phyloP scores from a whole-genome alignment of 2,329 filamentous ascomycete genomes.

The Claviceps spartinae region DNA sequence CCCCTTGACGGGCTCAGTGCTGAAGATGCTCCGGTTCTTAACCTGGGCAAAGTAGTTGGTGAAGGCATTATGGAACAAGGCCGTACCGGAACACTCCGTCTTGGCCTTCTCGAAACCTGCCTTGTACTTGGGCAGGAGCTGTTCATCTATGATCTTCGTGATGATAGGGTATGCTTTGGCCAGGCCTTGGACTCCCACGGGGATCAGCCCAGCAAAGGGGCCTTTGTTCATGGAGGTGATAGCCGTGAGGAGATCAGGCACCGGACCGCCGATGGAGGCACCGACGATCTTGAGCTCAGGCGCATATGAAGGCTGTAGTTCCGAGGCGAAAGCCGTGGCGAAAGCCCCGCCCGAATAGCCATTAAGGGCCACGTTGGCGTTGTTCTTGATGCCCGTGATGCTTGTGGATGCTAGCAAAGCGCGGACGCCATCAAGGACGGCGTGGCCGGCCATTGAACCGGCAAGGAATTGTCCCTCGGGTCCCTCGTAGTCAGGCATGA shows the following conservation, averaged over 20 bases:
- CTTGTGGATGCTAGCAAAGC: slow-evolving; percentile 19
- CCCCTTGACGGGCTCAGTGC: background rate
- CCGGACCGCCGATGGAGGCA: slow-evolving; percentile 12
- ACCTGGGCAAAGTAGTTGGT: background rate
- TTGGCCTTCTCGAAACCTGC: background rate
- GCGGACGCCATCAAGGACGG: slow-evolving; percentile 29
- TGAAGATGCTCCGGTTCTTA: background rate
- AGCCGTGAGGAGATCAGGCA: slow-evolving; percentile 8
- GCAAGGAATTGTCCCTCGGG: slow-evolving; percentile 28
- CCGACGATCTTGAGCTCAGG: slow-evolving; percentile 9
- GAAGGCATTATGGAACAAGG: background rate
- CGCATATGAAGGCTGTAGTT: slow-evolving; percentile 10
- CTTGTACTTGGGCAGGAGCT: slow-evolving; percentile 8
- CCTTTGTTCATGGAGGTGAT: slow-evolving; percentile 8
- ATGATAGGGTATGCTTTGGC: slow-evolving; percentile 10
- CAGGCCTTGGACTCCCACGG: slow-evolving; percentile 11
- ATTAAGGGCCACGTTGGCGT: slow-evolving; percentile 29
- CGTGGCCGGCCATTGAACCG: slow-evolving; percentile 26
- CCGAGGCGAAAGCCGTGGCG: slow-evolving; percentile 3
- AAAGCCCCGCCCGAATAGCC: slow-evolving; percentile 16
- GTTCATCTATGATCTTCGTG: slow-evolving; percentile 4
- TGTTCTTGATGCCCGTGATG: slow-evolving; percentile 16
- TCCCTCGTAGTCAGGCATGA: slow-evolving; percentile 33
- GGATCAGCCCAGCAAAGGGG: slow-evolving; percentile 10
- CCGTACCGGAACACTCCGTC: background rate